These are phyloP conservation scores for Ophiocordyceps australis DNA, from an alignment of 2,329 filamentous ascomycete species.

Conservation along the genomic window DNA sequence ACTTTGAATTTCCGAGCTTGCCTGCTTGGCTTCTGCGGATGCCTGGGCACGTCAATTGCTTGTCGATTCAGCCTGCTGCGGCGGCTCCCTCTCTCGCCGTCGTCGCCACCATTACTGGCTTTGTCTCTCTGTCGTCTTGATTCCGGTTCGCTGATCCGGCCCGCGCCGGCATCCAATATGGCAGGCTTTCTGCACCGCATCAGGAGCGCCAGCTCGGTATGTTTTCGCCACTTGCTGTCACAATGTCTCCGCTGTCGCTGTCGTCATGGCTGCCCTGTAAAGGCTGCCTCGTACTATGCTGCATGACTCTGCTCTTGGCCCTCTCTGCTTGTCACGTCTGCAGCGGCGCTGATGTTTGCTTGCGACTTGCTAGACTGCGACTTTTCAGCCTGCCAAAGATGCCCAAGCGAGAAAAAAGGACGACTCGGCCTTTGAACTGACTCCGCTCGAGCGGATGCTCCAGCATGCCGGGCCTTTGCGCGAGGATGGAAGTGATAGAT, in stretches of 20 bases:
- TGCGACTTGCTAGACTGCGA: no score
- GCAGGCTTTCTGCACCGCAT: slow-evolving; percentile 41
- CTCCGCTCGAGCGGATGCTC: slow-evolving; percentile 57
- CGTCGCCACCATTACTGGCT: slow-evolving; percentile 2
- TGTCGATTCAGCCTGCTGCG: no score
- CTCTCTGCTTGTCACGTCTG: no score
- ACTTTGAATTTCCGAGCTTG: no score
- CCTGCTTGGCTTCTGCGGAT: no score
- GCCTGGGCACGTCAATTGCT: no score
- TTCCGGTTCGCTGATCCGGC: no score
- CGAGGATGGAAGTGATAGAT: slow-evolving; percentile 87
- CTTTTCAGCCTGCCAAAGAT: slow-evolving; percentile 25
- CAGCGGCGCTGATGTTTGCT: no score
- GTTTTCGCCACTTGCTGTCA: slow-evolving; percentile 10
- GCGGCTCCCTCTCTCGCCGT: slow-evolving; percentile 2
- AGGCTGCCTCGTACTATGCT: no score
- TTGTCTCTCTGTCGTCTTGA: no score
- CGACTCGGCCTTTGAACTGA: slow-evolving; percentile 37
- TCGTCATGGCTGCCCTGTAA: not conserved
- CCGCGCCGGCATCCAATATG: slow-evolving; percentile 19
- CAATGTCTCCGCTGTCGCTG: slow-evolving; percentile 1
- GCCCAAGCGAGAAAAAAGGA: slow-evolving; percentile 34
- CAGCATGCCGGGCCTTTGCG: slow-evolving; percentile 65
- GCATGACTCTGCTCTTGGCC: no score
- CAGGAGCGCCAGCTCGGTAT: slow-evolving; percentile 34